phyloP scores from a whole-genome alignment of 768 basidiomycete genomes.

The Amyloporia xantha region DNA sequence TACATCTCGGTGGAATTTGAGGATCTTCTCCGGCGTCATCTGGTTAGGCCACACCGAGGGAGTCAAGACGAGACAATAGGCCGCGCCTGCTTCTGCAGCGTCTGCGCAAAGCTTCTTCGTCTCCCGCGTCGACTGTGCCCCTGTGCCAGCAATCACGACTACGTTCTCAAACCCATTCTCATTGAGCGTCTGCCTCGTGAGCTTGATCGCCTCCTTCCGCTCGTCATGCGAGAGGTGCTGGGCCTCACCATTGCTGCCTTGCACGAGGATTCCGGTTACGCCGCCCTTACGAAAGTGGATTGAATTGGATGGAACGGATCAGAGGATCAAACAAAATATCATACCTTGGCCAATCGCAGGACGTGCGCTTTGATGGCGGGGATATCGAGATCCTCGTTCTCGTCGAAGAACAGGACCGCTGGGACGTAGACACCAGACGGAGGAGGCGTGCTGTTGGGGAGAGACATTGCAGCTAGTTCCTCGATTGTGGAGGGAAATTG shows the following conservation, averaged over 20 bases:
- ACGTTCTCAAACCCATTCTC: slow-evolving; percentile 61
- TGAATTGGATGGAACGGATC: background rate
- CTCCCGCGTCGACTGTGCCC: slow-evolving; percentile 73
- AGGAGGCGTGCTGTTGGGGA: slow-evolving; percentile 33
- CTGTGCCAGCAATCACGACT: slow-evolving; percentile 77
- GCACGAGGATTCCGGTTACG: slow-evolving; percentile 64
- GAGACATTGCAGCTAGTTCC: slow-evolving; percentile 2
- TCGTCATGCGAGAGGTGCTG: slow-evolving; percentile 72
- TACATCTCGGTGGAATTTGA: slow-evolving; percentile 62
- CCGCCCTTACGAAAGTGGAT: slow-evolving; percentile 43
- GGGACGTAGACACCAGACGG: slow-evolving; percentile 73
- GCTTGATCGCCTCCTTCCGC: slow-evolving; percentile 51
- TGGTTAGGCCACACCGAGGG: slow-evolving; percentile 64
- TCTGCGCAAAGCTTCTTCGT: slow-evolving; percentile 64
- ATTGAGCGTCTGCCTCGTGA: slow-evolving; percentile 69
- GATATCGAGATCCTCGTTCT: slow-evolving; percentile 65
- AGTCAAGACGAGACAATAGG: slow-evolving; percentile 68
- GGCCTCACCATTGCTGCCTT: slow-evolving; percentile 73
- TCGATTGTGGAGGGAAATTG: background rate
- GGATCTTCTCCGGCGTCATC: slow-evolving; percentile 57
- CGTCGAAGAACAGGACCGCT: slow-evolving; percentile 66
- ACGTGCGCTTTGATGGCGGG: slow-evolving; percentile 62
- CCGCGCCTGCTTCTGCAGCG: slow-evolving; percentile 78
- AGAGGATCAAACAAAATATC: slow-evolving; percentile 7
- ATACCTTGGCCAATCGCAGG: slow-evolving; percentile 64